Base-by-base conservation (phyloP, 2,329 filamentous ascomycete species). In the Balansia obtecta region DNA sequence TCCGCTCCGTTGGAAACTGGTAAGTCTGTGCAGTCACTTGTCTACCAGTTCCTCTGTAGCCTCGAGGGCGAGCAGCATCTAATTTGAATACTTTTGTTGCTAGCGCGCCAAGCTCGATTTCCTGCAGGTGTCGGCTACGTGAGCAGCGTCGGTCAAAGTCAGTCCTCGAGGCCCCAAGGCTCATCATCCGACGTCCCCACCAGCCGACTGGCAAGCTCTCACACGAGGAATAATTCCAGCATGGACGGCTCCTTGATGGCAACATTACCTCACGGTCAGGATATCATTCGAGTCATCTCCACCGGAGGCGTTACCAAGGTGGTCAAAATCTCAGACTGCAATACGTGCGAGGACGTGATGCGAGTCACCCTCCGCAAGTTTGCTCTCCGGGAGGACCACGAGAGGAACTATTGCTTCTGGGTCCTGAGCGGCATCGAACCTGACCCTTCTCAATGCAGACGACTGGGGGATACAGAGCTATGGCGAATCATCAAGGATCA, bases 361-460 rank as follows among this genome's bases (percentile, higher is more conserved):
- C 78, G 89, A 44, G 85, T 88, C 53, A 95, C 93, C 0, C 70
- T 97, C 43, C 82, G 85, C 57, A 97, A 97, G 65, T 87, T 95
- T 55, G 82, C 83, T 40, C 76, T 95, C 32, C 86, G 89, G 20
- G 89, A 95, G 62, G 87, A 91, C 55, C 89, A 96, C 61, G 86
- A 93, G 64, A 82, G 89, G 60, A 95, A 94, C 62, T 97, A 95
- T 69, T 96, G 90, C 71, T 97, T 98, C 70, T 97, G 93, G 74
- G 85, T 95, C 1, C 74, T 97, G 52, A 84, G 88, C 57, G 91
- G 90, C 47, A 73, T 88, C 39, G 88, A 96, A 45, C 83, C 90
- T 1, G 85, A 93, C 57, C 85, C 88, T 32, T 79, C 77, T 46
- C 82, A 89, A 61, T 94, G 88, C 64, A 83, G 89, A 53, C 82